These are phyloP conservation scores for Alternaria sp. DNA, from an alignment of 2,329 filamentous ascomycete species.

Conservation along the genomic window DNA sequence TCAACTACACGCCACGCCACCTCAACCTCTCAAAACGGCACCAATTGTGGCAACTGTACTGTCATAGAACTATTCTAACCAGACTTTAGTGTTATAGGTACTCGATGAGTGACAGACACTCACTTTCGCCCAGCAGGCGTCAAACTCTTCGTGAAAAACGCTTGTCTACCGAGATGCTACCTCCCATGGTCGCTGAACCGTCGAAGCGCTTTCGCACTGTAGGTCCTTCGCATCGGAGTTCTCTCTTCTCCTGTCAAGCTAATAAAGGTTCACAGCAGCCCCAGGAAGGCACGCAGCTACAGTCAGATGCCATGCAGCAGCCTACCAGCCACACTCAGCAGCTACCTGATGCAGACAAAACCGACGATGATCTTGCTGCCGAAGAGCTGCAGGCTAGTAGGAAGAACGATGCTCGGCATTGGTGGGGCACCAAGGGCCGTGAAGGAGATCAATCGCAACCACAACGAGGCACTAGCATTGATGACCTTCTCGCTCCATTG, in stretches of 20 bases:
- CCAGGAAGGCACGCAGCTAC: too few relatives aligned
- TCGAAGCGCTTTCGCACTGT: not conserved
- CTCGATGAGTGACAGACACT: not conserved
- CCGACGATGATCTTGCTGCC: not conserved
- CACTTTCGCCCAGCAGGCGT: not conserved
- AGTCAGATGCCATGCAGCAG: too few relatives aligned
- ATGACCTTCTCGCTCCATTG: not conserved
- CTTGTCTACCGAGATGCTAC: not conserved
- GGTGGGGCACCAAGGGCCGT: too few relatives aligned
- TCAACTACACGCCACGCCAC: not conserved
- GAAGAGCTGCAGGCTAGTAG: not conserved
- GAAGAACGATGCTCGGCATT: not conserved
- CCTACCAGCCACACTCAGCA: not conserved
- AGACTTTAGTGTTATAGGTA: not conserved
- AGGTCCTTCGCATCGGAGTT: not conserved
- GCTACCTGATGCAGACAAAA: not conserved
- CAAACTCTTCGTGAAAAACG: not conserved
- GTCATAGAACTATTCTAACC: not conserved
- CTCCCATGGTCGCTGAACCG: not conserved
- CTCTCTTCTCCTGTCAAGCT: not conserved
- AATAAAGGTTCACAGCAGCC: not conserved
- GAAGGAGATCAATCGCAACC: not conserved
- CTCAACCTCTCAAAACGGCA: not conserved
- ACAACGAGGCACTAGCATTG: not conserved
- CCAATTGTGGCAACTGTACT: not conserved